Evolutionary conservation across 1,139 yeast genomes (phyloP).

Genomic region (Candida smagusa): DNA sequence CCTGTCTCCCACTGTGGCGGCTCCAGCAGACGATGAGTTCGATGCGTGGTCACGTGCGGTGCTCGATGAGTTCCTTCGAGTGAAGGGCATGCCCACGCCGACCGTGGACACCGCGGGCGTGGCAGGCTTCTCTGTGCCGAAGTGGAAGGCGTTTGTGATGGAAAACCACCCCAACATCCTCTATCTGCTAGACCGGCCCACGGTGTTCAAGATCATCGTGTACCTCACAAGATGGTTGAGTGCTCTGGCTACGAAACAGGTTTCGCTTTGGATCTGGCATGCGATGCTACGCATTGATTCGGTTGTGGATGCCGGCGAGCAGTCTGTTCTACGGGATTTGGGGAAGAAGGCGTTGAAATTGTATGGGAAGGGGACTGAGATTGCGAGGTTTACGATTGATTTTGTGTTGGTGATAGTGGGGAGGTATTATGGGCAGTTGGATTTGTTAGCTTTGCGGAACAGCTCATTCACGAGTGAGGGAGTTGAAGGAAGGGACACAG

Average conservation of each 20-base stretch:
- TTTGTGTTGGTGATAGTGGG: constrained; percentile 33
- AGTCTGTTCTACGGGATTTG: constrained; percentile 34
- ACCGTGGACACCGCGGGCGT: not conserved
- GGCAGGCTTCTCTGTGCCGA: constrained; percentile 22
- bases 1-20: not conserved
- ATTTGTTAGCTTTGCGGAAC: constrained; percentile 17
- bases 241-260: constrained; percentile 22
- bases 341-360: constrained; percentile 39
- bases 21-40: not conserved
- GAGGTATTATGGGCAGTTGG: constrained; percentile 36
- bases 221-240: constrained; percentile 41
- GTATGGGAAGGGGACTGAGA: constrained; percentile 10
- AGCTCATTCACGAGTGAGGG: not conserved
- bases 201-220: constrained; percentile 33
- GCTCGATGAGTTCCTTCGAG: constrained; percentile 1
- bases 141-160: constrained; percentile 32
- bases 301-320: constrained; percentile 31
- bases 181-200: constrained; percentile 26
- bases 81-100: not conserved
- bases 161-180: constrained; percentile 29
- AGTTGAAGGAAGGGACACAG: too few species aligned
- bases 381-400: constrained; percentile 26
- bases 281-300: constrained; percentile 34
- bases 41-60: not conserved
- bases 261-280: constrained; percentile 39